A percentile compares a stretch with the other conserved stretches of the same genome.
Evolutionary conservation across 345 rosid genomes (phyloP).

Genomic region (Aurinia saxatilis): DNA sequence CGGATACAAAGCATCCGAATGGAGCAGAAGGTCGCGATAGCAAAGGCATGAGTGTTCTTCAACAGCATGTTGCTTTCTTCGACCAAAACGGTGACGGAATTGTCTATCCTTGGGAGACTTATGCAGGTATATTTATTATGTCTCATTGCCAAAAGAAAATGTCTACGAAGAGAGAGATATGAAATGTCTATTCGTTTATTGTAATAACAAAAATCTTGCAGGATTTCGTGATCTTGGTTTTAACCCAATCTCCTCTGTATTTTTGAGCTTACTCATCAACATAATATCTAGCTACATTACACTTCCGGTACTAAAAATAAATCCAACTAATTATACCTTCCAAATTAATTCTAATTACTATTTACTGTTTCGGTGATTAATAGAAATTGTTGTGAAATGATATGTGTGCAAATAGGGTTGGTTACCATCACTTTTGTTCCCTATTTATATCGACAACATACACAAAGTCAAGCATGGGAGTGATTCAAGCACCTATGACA

Average conservation of each 20-base stretch:
- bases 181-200: not conserved
- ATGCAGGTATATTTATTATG: constrained; percentile 30
- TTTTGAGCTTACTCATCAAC: constrained; percentile 36
- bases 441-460: constrained; percentile 59
- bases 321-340: too few relatives aligned
- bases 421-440: constrained; percentile 62
- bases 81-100: constrained; percentile 70
- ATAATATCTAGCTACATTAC: constrained; percentile 48
- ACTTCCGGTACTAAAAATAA: constrained; percentile 28
- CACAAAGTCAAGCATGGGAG: constrained; percentile 81
- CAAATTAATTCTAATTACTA: too few relatives aligned
- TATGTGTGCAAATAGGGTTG: constrained; percentile 37
- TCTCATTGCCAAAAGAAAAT: too few relatives aligned
- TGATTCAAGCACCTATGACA: constrained; percentile 62
- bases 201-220: not conserved
- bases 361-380: not conserved
- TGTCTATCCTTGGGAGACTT: constrained; percentile 87
- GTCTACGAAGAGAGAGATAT: too few relatives aligned
- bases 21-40: constrained; percentile 57
- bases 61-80: constrained; percentile 78
- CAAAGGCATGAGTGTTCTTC: constrained; percentile 62
- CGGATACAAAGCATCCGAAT: constrained; percentile 56
- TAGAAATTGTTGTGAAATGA: not conserved
- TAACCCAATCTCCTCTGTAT: constrained; percentile 38
- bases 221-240: constrained; percentile 65